phyloP scores from a whole-genome alignment of 2,329 filamentous ascomycete genomes.

The Fusarium virguliforme region DNA sequence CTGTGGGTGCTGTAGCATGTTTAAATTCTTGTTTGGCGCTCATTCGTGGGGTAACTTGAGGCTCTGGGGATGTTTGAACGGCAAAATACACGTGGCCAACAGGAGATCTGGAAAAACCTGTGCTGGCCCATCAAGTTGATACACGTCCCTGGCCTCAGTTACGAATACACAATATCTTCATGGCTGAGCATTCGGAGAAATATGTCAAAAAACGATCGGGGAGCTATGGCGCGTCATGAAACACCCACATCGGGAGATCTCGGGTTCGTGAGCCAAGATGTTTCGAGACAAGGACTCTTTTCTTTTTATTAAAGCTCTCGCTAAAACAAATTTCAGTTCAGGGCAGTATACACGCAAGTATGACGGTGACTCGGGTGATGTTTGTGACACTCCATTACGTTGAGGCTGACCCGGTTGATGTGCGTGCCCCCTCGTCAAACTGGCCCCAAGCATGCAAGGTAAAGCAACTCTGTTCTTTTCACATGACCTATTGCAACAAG shows the following conservation, averaged over 20 bases:
- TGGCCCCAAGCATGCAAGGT: no score
- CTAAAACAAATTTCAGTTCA: no score
- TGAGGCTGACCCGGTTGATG: no score
- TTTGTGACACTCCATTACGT: no score
- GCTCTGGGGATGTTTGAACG: conserved; percentile 6
- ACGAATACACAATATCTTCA: background rate
- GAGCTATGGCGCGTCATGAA: background rate
- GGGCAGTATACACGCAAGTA: no score
- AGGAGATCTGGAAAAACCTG: background rate
- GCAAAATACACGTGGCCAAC: background rate
- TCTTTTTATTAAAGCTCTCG: background rate
- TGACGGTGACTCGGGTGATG: no score
- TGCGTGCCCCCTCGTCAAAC: no score
- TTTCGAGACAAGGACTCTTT: background rate
- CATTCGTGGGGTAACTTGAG: conserved; percentile 11
- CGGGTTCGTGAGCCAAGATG: background rate
- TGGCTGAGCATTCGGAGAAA: background rate
- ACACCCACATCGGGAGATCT: conserved; percentile 4
- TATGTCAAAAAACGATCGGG: background rate
- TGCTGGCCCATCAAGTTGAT: background rate
- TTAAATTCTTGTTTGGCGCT: conserved; percentile 1
- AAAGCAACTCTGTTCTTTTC: no score
- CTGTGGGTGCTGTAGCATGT: conserved; percentile 5
- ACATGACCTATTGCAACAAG: no score
- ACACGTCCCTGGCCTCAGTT: background rate